Evolutionary conservation across 495 filamentous ascomycete species (phyloP).

Genomic region (Xylaria sp.): DNA sequence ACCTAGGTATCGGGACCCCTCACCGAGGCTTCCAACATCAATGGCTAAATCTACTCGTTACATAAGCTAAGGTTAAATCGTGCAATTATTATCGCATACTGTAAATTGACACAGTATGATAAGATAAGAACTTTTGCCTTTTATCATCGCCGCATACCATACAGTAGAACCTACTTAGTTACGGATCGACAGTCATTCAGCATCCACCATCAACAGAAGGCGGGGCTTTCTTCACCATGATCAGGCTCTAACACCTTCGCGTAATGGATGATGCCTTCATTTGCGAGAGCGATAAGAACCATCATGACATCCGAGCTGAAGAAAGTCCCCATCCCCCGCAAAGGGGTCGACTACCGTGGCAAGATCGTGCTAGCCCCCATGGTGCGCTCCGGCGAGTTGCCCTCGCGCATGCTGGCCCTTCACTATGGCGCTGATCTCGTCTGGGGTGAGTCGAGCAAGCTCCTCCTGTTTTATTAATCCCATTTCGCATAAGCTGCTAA

Average conservation of each 20-base stretch:
- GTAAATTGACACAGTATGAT: background rate
- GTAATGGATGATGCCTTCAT: slow-evolving; percentile 30
- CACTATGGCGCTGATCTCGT: slow-evolving; percentile 97
- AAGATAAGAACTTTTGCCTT: slow-evolving; percentile 16
- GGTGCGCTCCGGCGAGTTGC: slow-evolving; percentile 94
- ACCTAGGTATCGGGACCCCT: too few species aligned
- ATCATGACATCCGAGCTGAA: slow-evolving; percentile 64
- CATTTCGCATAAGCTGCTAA: slow-evolving; percentile 10
- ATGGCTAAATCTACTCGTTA: too few species aligned
- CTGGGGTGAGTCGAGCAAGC: slow-evolving; percentile 67
- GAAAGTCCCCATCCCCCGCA: slow-evolving; percentile 81
- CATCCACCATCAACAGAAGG: slow-evolving; percentile 13
- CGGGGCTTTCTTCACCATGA: slow-evolving; percentile 10
- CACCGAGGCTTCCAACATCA: too few species aligned
- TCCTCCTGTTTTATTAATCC: background rate
- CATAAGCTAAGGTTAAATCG: background rate
- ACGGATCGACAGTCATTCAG: background rate
- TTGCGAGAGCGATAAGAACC: slow-evolving; percentile 27
- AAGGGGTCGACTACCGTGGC: slow-evolving; percentile 90
- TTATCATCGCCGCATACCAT: background rate
- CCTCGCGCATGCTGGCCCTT: slow-evolving; percentile 83
- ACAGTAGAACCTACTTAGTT: background rate
- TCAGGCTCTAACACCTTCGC: background rate
- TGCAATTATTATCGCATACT: background rate
- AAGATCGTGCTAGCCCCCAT: slow-evolving; percentile 96